phyloP scores from a whole-genome alignment of 768 basidiomycete genomes.

The Mycena chlorophos region DNA sequence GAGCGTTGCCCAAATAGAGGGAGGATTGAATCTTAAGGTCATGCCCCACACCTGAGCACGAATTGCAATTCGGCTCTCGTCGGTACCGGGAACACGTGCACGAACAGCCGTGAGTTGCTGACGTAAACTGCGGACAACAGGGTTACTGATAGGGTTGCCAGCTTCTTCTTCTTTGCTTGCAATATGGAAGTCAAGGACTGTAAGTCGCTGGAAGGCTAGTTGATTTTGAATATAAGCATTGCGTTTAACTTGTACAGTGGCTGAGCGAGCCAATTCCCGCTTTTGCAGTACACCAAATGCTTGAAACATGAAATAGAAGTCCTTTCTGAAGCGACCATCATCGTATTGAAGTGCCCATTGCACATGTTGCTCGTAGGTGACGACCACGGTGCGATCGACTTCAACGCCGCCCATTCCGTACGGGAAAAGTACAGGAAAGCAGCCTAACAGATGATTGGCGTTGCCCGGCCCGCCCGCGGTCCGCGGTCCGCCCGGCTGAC shows the following conservation, averaged over 20 bases:
- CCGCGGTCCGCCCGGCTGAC: conserved; percentile 6
- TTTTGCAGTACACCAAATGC: neutral
- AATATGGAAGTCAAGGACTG: neutral
- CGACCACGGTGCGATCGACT: neutral
- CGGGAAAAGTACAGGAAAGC: conserved; percentile 36
- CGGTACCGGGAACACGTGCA: conserved; percentile 31
- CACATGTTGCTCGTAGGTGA: conserved; percentile 28
- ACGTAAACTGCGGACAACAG: conserved; percentile 25
- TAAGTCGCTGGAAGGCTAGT: neutral
- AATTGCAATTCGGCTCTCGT: conserved; percentile 29
- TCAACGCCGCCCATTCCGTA: conserved; percentile 37
- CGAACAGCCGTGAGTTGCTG: conserved; percentile 27
- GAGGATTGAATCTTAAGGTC: conserved; percentile 28
- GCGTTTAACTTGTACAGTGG: neutral
- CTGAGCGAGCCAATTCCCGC: neutral
- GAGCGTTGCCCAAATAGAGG: conserved; percentile 44
- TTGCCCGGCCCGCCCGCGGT: conserved; percentile 27
- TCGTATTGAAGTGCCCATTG: conserved; percentile 30
- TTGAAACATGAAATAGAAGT: neutral
- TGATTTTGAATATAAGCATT: neutral
- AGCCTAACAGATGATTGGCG: conserved; percentile 31
- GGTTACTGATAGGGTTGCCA: conserved; percentile 25
- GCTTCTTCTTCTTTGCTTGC: conserved; percentile 36
- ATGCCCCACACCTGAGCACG: conserved; percentile 40
- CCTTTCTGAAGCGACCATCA: conserved; percentile 32